Conservation (phyloP, 139 green algal species). For the Zygnema circumcarinatum region DNA sequence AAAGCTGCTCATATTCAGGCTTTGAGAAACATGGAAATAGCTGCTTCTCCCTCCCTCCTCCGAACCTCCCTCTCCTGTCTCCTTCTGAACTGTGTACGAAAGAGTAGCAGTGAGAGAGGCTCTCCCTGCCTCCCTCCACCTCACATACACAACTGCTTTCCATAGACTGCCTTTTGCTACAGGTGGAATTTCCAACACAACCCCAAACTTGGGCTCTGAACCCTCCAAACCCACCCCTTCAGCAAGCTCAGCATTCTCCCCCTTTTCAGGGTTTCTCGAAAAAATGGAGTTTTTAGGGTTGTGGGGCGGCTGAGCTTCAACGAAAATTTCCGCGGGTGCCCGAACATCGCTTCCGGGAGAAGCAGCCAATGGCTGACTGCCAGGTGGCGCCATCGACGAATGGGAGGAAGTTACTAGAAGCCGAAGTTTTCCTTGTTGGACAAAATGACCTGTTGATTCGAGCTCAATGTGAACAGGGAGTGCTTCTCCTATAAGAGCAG, state of each 20-base stretch:
- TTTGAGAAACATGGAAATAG: conserved; percentile 25
- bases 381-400: not conserved
- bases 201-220: no score
- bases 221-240: no score
- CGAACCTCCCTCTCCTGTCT: not conserved
- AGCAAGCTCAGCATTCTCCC: no score
- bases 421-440: conserved; percentile 7
- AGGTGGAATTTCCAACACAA: not conserved
- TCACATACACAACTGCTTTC: conserved; percentile 18
- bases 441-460: conserved; percentile 4
- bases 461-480: conserved; percentile 47
- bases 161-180: not conserved
- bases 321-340: no score
- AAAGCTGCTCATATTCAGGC: conserved; percentile 1
- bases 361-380: no score
- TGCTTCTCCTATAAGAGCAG: conserved; percentile 37
- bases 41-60: not conserved
- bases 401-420: not conserved
- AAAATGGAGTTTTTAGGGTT: no score
- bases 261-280: no score
- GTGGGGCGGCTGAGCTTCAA: no score
- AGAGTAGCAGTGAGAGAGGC: conserved; percentile 27
- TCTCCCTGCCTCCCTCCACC: not conserved
- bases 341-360: no score
- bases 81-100: not conserved